A percentile compares a stretch with the other conserved stretches of the same genome.
Evolutionary conservation across 2,329 filamentous ascomycete species (phyloP).

Genomic region (Capronia americana): DNA sequence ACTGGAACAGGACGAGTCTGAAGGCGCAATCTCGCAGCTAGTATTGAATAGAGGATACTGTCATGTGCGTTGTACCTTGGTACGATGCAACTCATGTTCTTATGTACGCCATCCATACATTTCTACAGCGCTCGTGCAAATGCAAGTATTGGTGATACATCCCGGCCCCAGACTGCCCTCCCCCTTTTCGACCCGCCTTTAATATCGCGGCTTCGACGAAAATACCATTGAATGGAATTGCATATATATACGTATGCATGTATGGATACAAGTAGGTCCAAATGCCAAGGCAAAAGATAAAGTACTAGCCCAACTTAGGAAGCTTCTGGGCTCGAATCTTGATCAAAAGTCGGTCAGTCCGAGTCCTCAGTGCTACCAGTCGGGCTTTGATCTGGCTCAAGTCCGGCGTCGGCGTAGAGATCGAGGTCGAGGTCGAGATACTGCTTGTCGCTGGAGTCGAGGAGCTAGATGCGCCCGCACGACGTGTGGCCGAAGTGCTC

Average conservation of each 20-base stretch:
- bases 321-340: slow-evolving; percentile 24
- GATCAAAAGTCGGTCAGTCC: slow-evolving; percentile 25
- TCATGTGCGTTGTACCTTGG: too few species aligned
- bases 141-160: neutral
- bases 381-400: slow-evolving; percentile 19
- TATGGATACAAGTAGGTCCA: neutral
- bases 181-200: neutral
- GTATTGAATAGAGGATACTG: neutral
- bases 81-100: neutral
- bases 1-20: too few species aligned
- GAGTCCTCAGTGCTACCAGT: slow-evolving; percentile 17
- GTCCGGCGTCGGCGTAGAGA: slow-evolving; percentile 5
- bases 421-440: slow-evolving; percentile 15
- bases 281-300: neutral
- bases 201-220: neutral
- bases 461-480: neutral
- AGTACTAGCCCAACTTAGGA: neutral
- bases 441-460: slow-evolving; percentile 7
- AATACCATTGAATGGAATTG: neutral
- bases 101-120: neutral
- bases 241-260: neutral
- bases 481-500: slow-evolving; percentile 1
- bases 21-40: neutral
- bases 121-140: neutral
- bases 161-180: neutral